Base-by-base conservation (phyloP, 2,329 filamentous ascomycete species). In the Aspergillus costaricaensis region DNA sequence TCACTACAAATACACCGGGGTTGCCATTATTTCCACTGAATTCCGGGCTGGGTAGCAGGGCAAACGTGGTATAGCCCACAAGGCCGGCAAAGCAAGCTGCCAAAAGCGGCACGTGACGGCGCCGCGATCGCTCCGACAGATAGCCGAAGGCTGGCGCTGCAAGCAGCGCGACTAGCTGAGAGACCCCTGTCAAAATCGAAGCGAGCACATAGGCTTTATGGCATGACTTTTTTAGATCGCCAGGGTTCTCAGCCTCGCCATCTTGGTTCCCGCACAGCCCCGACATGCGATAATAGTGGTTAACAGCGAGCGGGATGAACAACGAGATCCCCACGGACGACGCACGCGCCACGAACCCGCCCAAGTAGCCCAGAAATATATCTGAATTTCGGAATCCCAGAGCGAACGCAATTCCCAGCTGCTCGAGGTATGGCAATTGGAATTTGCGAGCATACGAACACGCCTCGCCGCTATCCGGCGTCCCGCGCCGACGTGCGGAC, bases 311-410 rank as follows among this genome's bases (percentile, higher is more conserved):
- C 0, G 95, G 95, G 57, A 99, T 90, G 78, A 98, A 99, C 5
- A 98, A 85, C 0, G 92, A 96, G 65, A 99, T 96, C 55, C 91
- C 94, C 5, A 99, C 95, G 0, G 92, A 96, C 0, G 93, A 97
- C 7, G 95, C 93, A 58, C 95, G 88, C 9, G 93, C 94, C 2
- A 99, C 94, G 70, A 98, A 97, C 1, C 95, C 95, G 63, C 94
- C 95, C 0, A 98, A 80, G 71, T 98, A 99, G 27, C 91, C 94
- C 0, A 98, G 83, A 17, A 87, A 88, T 63, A 99, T 96, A 67
- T 90, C 86, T 9, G 87, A 83, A 72, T 96, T 91, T 8, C 81
- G 86, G 68, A 92, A 86, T 14, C 90, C 93, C 10, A 96, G 83
- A 6, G 86, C 67, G 68, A 93, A 74, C 38, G 90, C 84, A 63